A percentile compares a stretch with the other conserved stretches of the same genome.
Evolutionary conservation across 768 basidiomycete genomes (phyloP).

Genomic region (Russula vinacea): DNA sequence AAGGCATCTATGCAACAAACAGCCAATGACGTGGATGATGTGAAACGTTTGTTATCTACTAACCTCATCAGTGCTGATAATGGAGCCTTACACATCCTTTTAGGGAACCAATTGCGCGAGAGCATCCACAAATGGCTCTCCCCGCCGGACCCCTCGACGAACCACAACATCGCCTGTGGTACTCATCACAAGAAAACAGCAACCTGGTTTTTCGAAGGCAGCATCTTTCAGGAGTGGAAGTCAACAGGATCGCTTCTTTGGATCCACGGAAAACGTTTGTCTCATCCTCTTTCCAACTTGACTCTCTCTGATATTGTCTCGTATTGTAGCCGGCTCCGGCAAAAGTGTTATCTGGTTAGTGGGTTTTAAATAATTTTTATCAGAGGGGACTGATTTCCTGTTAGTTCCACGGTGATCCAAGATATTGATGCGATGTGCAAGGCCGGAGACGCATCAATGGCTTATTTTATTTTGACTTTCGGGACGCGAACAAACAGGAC

Average conservation of each 20-base stretch:
- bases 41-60: not conserved
- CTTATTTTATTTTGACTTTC: constrained; percentile 1
- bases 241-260: not conserved
- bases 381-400: not conserved
- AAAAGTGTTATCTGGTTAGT: not conserved
- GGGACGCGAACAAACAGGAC: not conserved
- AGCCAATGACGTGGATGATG: too few relatives aligned
- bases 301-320: not conserved
- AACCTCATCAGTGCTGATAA: not conserved
- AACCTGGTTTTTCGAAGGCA: not conserved
- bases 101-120: constrained; percentile 2
- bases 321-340: not conserved
- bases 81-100: not conserved
- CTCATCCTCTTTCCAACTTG: not conserved
- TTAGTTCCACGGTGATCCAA: constrained; percentile 1
- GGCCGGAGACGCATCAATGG: not conserved
- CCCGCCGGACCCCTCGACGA: not conserved
- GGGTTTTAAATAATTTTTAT: not conserved
- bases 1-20: too few relatives aligned
- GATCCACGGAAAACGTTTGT: constrained; percentile 4
- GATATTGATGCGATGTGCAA: not conserved
- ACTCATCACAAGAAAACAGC: not conserved
- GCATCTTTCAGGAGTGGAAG: not conserved
- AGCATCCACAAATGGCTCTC: not conserved
- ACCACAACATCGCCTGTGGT: not conserved